Base-by-base conservation (phyloP, 1,284 basidiomycete genomes). In the Puccinia coronata region DNA sequence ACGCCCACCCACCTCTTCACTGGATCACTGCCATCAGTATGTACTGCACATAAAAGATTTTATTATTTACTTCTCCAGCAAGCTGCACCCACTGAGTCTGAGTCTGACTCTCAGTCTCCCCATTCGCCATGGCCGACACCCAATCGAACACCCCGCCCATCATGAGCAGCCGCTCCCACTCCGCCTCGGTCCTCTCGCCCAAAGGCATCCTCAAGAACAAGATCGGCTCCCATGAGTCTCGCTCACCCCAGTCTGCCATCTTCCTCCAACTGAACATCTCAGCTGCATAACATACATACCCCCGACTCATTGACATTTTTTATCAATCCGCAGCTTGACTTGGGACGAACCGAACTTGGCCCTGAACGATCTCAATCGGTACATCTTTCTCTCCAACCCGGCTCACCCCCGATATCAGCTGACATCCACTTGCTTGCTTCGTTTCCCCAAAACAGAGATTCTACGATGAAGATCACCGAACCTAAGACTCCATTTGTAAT, bases 321-420 rank as follows among this genome's bases (percentile, higher is more conserved):
- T 28, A 1, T 61, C 28, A 51, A 31, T 59, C 16, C 20, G 43
- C 41, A 79, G 77, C 55, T 59, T 79, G 23, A 79, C 77, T 4
- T 79, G 77, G 77, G 77, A 79, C 43, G 77, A 79, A 71, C 77
- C 77, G 6, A 79, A 79, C 67, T 49, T 79, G 67, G 77, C 77
- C 51, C 36, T 79, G n/a, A 79, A 79, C 51, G 77, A 79, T 71
- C 77, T 79, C 12, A 79, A 79, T 59, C 65, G 77, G 77, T 71
- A 47, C 34, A 18, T 47, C 25, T 41, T 34, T 55, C 34, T 36
- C 2, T 14, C 2, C 16, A 28, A 11, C 55, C 34, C 25, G 41
- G 1, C 63, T 55, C 9, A n/a, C 16, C 1, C n/a, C 36, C 5
- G 3, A n/a, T 41, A 25, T 67, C n/a, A 41, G 55, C 34, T 61